phyloP scores from a whole-genome alignment of 306 rosid genomes.

The Trifolium fragiferum region DNA sequence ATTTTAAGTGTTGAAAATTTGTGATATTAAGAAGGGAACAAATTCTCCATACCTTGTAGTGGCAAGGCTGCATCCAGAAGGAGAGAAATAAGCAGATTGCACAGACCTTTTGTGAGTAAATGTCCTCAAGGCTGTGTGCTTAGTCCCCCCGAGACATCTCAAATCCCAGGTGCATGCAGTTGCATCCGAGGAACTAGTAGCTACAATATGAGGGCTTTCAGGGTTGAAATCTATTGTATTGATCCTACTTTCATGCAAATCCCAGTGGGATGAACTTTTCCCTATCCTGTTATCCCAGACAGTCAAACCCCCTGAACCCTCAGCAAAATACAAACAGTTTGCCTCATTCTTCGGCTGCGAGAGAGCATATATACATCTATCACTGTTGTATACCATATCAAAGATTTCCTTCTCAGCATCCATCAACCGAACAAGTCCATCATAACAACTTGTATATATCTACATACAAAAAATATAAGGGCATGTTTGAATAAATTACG shows the following conservation, averaged over 20 bases:
- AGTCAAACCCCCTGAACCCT: conserved; percentile 69
- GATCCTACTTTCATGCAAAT: conserved; percentile 69
- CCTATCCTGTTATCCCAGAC: conserved; percentile 75
- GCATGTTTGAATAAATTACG: not conserved
- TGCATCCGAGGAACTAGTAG: conserved; percentile 85
- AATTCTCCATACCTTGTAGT: conserved; percentile 71
- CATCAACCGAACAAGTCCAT: conserved; percentile 74
- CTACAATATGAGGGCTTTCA: conserved; percentile 60
- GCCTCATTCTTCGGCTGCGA: conserved; percentile 60
- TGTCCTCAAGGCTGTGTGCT: conserved; percentile 57
- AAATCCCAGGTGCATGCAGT: conserved; percentile 94
- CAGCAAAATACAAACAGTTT: conserved; percentile 71
- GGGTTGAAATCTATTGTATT: conserved; percentile 72
- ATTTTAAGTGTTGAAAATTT: conserved; percentile 14
- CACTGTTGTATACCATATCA: conserved; percentile 62
- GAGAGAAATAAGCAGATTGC: conserved; percentile 93
- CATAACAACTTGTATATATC: conserved; percentile 80
- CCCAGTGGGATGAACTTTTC: conserved; percentile 56
- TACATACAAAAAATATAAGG: conserved; percentile 41
- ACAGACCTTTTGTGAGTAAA: conserved; percentile 65
- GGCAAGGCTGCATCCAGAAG: conserved; percentile 76
- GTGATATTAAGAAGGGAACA: conserved; percentile 2
- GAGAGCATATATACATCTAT: conserved; percentile 56
- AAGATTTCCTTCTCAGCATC: conserved; percentile 89
- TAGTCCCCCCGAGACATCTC: conserved; percentile 52